Conservation (phyloP, 306 rosid species). For the Castanopsis chinensis region DNA sequence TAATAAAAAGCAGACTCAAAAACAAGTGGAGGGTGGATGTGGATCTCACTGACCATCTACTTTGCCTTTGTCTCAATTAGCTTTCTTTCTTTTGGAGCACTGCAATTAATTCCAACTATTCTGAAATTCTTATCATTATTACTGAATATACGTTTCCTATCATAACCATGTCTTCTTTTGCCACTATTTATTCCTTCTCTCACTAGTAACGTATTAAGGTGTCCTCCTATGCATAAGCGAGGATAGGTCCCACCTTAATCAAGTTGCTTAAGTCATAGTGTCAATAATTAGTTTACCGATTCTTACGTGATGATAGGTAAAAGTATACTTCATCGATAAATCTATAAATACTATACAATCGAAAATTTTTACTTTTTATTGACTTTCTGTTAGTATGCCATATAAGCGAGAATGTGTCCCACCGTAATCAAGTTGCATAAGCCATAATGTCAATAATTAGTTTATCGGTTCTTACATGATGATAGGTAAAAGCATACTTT, state of each 20-base stretch:
- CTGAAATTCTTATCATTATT: background rate
- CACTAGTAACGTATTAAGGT: background rate
- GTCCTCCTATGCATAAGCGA: background rate
- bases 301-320: conserved; percentile 16
- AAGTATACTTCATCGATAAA: no score
- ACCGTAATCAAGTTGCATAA: no score
- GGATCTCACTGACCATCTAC: conserved; percentile 42
- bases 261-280: conserved; percentile 53
- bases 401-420: no score
- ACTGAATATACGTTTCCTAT: no score
- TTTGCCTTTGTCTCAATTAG: conserved; percentile 32
- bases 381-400: no score
- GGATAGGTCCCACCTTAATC: conserved; percentile 32
- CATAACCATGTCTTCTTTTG: no score
- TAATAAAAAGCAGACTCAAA: background rate
- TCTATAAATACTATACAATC: no score
- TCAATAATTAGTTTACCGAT: conserved; percentile 26
- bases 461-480: conserved; percentile 29
- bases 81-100: conserved; percentile 33
- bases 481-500: background rate
- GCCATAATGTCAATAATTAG: conserved; percentile 22
- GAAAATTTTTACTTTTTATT: no score
- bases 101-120: conserved; percentile 20
- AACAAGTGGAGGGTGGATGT: conserved; percentile 28
- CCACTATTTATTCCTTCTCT: background rate